phyloP scores from a whole-genome alignment of 2,329 filamentous ascomycete genomes.

The Nemania sp. region DNA sequence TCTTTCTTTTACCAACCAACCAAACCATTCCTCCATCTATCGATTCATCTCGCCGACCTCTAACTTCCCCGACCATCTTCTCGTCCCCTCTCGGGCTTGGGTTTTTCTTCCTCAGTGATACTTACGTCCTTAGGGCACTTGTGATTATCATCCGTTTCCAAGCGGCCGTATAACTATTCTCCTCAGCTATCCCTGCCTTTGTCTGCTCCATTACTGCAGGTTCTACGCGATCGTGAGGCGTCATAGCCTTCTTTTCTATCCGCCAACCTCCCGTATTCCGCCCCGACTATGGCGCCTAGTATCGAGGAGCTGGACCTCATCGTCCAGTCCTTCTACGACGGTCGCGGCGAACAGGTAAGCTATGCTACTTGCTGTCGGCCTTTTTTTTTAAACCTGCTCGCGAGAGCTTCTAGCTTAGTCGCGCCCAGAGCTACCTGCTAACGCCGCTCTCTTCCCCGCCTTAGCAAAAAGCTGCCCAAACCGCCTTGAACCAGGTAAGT shows the following conservation, averaged over 20 bases:
- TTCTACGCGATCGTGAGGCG: constrained; percentile 43
- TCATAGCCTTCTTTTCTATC: constrained; percentile 48
- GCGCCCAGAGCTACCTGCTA: constrained; percentile 38
- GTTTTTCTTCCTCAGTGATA: constrained; percentile 7
- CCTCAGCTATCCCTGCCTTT: constrained; percentile 5
- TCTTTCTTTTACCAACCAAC: constrained; percentile 35
- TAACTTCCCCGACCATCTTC: constrained; percentile 23
- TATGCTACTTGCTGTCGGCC: constrained; percentile 12
- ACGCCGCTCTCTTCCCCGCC: constrained; percentile 49
- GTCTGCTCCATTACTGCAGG: constrained; percentile 40
- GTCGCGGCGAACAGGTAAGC: constrained; percentile 89
- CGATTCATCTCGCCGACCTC: constrained; percentile 24
- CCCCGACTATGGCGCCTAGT: constrained; percentile 70
- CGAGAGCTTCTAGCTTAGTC: constrained; percentile 17
- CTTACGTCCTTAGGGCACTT: constrained; percentile 3
- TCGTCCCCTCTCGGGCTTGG: constrained; percentile 5
- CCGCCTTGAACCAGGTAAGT: constrained; percentile 89
- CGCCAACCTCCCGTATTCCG: constrained; percentile 36
- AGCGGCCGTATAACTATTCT: constrained; percentile 17
- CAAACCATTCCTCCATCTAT: constrained; percentile 27
- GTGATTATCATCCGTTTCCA: constrained; percentile 3
- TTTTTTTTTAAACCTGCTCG: neutral
- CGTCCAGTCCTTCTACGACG: constrained; percentile 97
- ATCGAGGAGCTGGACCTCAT: constrained; percentile 97
- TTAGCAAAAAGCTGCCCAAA: constrained; percentile 96